Base-by-base conservation (phyloP, 225 moss, liverwort and hornwort species). In the Physcomitrium patens region DNA sequence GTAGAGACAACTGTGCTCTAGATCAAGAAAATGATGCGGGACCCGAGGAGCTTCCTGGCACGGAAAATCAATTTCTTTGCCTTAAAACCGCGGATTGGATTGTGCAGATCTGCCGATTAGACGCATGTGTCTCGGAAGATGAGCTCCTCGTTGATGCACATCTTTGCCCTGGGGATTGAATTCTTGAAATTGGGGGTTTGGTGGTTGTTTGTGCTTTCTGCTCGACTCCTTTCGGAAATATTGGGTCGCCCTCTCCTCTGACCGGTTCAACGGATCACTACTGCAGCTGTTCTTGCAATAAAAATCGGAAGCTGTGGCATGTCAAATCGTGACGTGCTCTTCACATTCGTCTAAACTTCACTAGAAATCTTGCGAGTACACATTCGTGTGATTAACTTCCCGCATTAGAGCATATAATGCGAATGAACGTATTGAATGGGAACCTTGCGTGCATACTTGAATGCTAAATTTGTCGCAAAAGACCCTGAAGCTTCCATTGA, bases 31-130 rank as follows among this genome's bases (percentile, higher is more conserved):
- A 93, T 99, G 68, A 91, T 79, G 95, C 93, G 9, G 99, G 95
- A 24, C 95, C 95, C 7, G 85, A 87, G 15, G 99, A 99, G 72
- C 93, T 95, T 53, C 90, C 93, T 71, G 93, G 93, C 67, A 99
- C 91, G 64, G 89, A 86, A 83, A 4, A 46, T n/a, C 13, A 0
- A 8, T 49, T 55, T 18, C 23, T 42, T 63, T 13, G 17, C 22
- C 50, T 59, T 12, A n/a, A 11, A 46, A 67, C 65, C 31, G 50
- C 69, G 56, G 61, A 68, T 68, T 68, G 60, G 55, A 49, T 61
- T 49, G n/a, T 60, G 60, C 12, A 51, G 71, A 77, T 37, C 31
- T 4, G 68, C 19, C n/a, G 55, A 67, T 53, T 59, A 41, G 45
- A 31, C 26, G 8, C 48, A 46, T 55, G 42, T 53, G 52, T 24